Evolutionary conservation across 305 asterid genomes (phyloP).

Genomic region (Plantago lanceolata): DNA sequence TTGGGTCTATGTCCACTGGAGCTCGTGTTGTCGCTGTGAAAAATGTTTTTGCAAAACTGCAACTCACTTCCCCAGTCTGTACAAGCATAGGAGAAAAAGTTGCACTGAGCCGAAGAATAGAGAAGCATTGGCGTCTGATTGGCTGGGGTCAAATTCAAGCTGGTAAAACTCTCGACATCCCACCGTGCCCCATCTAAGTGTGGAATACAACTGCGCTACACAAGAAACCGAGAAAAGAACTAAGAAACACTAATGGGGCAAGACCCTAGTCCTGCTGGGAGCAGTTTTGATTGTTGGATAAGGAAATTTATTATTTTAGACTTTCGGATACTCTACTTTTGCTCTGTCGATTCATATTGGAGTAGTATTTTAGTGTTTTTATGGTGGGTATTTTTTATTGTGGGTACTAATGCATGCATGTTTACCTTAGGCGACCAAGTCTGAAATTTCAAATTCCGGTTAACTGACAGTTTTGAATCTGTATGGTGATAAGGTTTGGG

Average conservation of each 20-base stretch:
- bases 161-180: conserved; percentile 81
- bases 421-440: too few relatives aligned
- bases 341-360: conserved; percentile 18
- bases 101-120: conserved; percentile 87
- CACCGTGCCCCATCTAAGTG: conserved; percentile 69
- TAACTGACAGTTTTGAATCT: too few relatives aligned
- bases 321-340: conserved; percentile 25
- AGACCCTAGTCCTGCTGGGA: conserved; percentile 40
- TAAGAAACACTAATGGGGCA: conserved; percentile 43
- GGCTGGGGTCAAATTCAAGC: conserved; percentile 98
- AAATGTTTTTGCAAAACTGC: conserved; percentile 84
- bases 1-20: conserved; percentile 96
- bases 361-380: neutral
- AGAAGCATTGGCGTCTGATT: conserved; percentile 93
- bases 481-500: too few relatives aligned
- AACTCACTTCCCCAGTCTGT: conserved; percentile 92
- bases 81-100: conserved; percentile 89
- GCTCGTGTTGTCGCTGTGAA: conserved; percentile 89
- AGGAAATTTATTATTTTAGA: conserved; percentile 39
- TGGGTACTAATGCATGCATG: too few relatives aligned
- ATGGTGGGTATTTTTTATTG: too few relatives aligned
- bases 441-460: too few relatives aligned
- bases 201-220: conserved; percentile 15
- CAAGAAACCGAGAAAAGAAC: conserved; percentile 12
- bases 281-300: conserved; percentile 50